Evolutionary conservation across 306 rosid genomes (phyloP).

Genomic region (Cicer chorassanicum): DNA sequence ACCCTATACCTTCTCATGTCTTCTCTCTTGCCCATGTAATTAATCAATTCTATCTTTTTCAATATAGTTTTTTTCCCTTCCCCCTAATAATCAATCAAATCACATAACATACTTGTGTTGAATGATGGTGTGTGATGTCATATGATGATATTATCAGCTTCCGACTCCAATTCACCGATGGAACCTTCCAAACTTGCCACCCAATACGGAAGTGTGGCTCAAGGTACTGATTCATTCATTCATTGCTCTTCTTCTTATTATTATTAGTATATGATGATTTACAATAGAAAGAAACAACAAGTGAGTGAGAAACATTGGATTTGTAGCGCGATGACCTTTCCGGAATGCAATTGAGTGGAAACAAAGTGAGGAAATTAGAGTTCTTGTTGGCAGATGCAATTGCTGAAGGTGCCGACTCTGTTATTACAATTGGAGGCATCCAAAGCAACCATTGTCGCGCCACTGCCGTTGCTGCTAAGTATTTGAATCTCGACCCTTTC

Average conservation of each 20-base stretch:
- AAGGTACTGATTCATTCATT: constrained; percentile 51
- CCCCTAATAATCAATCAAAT: not conserved
- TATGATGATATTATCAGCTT: constrained; percentile 47
- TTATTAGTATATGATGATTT: too few species aligned
- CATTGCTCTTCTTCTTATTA: constrained; percentile 9
- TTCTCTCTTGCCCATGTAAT: constrained; percentile 76
- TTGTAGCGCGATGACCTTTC: constrained; percentile 88
- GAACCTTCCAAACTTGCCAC: constrained; percentile 89
- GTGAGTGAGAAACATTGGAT: not conserved
- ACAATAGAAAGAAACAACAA: too few species aligned
- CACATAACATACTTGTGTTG: not conserved
- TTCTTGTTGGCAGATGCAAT: constrained; percentile 92
- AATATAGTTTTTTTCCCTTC: not conserved
- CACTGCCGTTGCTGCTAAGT: constrained; percentile 93
- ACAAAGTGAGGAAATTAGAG: constrained; percentile 89
- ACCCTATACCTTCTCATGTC: constrained; percentile 70
- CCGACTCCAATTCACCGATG: constrained; percentile 98
- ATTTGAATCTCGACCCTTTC: constrained; percentile 79
- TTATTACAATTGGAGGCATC: constrained; percentile 84
- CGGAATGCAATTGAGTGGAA: constrained; percentile 96
- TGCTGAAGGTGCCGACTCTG: constrained; percentile 76
- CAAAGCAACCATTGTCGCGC: constrained; percentile 99
- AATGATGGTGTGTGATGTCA: too few species aligned
- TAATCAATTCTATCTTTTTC: not conserved
- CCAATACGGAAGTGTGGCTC: constrained; percentile 76